Base-by-base conservation (phyloP, 2,329 filamentous ascomycete genomes). In the Venturia aucupariae region DNA sequence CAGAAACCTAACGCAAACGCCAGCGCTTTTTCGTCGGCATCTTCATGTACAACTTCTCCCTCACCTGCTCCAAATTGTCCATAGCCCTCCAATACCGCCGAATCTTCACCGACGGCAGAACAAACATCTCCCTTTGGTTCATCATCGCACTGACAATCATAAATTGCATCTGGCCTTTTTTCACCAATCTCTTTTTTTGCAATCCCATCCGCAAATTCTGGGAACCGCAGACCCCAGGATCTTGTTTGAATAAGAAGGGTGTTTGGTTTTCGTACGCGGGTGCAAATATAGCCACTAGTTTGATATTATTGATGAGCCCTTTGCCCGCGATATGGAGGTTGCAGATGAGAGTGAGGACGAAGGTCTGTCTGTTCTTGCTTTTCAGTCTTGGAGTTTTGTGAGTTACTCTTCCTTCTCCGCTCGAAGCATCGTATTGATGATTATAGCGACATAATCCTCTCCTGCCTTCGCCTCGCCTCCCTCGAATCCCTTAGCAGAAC, bases 341-440 rank as follows among this genome's bases (percentile, higher is more conserved):
- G 55, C 30, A 59, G 55, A 59, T 59, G 55, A 35, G 27, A n/a
- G 22, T n/a, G 55, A 59, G 27, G 55, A 59, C 55, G 24, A 59
- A 35, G 27, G 27, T 35, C 10, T 11, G 22, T 59, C 17, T 59
- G 55, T 24, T 3, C 8, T n/a, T 59, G 4, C 32, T 59, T 19
- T 48, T 48, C 22, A 48, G 44, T 24, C 24, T 48, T 24, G 44
- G 44, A 19, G 24, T 48, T 11, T 48, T 48, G 44, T 48, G 44
- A 48, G 44, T 48, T 24, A 5, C 10, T 13, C 22, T 6, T 22
- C 13, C 7, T 24, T 22, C 11, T 27, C 19, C 8, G 22, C 10
- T 24, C 22, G 13, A 27, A 48, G 32, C 32, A 35, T 35, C 4
- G 4, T 35, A 10, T 35, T 35, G 32, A 35, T 35, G 32, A 35